phyloP scores from a whole-genome alignment of 345 rosid species.

The Eucalyptus lansdowneana region DNA sequence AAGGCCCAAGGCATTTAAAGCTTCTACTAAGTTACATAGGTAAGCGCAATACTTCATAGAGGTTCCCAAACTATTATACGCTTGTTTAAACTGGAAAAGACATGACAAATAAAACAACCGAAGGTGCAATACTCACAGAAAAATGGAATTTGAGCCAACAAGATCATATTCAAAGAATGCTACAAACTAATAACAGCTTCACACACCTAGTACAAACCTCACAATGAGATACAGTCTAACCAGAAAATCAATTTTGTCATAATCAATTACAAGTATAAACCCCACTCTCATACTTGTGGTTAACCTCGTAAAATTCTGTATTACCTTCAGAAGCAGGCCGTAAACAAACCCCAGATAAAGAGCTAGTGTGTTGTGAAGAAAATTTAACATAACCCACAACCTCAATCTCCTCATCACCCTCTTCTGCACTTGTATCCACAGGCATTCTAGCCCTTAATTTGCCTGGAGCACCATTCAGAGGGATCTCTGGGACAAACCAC shows the following conservation, averaged over 20 bases:
- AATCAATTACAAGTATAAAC: conserved; percentile 69
- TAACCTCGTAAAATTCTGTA: conserved; percentile 66
- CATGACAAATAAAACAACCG: not conserved
- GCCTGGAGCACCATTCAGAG: conserved; percentile 58
- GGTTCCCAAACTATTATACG: not conserved
- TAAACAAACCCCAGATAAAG: conserved; percentile 63
- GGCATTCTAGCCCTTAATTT: conserved; percentile 85
- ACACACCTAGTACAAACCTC: not conserved
- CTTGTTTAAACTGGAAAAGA: not conserved
- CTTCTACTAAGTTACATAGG: not conserved
- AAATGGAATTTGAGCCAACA: not conserved
- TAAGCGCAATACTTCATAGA: not conserved
- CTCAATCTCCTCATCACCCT: conserved; percentile 61
- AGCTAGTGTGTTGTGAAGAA: conserved; percentile 45
- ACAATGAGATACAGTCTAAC: not conserved
- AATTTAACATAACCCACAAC: conserved; percentile 66
- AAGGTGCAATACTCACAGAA: not conserved
- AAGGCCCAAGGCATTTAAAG: not conserved
- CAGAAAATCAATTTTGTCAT: not conserved
- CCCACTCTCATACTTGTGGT: conserved; percentile 70
- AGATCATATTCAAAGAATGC: not conserved
- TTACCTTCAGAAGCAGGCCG: conserved; percentile 73
- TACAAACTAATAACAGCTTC: not conserved
- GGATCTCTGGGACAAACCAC: conserved; percentile 88
- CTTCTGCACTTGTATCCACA: conserved; percentile 51